Evolutionary conservation across 768 basidiomycete species (phyloP).

Genomic region (Podaxis sp.): DNA sequence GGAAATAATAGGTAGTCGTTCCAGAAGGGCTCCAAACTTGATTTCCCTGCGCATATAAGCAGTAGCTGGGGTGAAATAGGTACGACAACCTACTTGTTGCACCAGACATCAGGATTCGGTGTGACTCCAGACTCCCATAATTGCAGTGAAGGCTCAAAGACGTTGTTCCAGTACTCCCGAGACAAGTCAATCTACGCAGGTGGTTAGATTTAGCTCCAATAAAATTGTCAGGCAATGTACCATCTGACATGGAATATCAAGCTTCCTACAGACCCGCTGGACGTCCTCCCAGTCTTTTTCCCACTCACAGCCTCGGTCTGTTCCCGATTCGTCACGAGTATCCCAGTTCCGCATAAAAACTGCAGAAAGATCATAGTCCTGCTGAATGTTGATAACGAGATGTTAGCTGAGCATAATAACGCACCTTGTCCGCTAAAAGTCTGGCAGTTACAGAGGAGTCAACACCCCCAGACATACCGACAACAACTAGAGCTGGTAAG

Average conservation of each 20-base stretch:
- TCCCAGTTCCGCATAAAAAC: slow-evolving; percentile 99
- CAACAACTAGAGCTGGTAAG: slow-evolving; percentile 56
- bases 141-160: slow-evolving; percentile 84
- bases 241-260: slow-evolving; percentile 74
- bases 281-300: slow-evolving; percentile 95
- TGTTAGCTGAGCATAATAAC: slow-evolving; percentile 11
- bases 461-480: slow-evolving; percentile 95
- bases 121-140: slow-evolving; percentile 79
- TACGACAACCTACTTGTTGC: slow-evolving; percentile 63
- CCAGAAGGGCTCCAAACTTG: slow-evolving; percentile 85
- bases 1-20: slow-evolving; percentile 44
- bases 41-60: slow-evolving; percentile 61
- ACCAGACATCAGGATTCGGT: slow-evolving; percentile 93
- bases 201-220: not conserved
- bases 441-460: slow-evolving; percentile 90
- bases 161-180: slow-evolving; percentile 85
- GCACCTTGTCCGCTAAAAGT: slow-evolving; percentile 67
- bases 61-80: not conserved
- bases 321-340: slow-evolving; percentile 75
- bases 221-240: slow-evolving; percentile 37
- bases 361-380: slow-evolving; percentile 84
- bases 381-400: not conserved
- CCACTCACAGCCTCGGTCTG: slow-evolving; percentile 91
- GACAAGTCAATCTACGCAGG: slow-evolving; percentile 75
- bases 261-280: slow-evolving; percentile 68